A percentile compares a stretch with the other conserved stretches of the same genome.
Conservation (phyloP, 352 stramenopile genomes). For the Globisporangium perplexum region DNA sequence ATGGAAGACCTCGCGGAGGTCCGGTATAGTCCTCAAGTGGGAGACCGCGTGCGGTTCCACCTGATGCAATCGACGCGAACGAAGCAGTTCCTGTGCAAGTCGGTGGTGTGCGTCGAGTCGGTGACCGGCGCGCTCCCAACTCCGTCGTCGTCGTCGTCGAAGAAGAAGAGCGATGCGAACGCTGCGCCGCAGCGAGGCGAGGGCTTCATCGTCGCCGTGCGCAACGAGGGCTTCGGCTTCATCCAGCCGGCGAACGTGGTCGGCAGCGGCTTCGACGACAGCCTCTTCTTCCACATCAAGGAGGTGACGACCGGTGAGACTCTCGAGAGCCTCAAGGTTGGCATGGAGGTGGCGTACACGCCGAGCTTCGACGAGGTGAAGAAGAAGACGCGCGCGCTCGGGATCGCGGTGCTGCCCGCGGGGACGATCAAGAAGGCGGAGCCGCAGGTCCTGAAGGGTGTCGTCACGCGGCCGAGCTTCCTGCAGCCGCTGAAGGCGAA, state of each 20-base stretch:
- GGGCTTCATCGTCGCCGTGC: constrained; percentile 60
- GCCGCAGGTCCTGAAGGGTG: constrained; percentile 25
- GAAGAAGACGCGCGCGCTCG: constrained; percentile 54
- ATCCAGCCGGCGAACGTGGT: constrained; percentile 47
- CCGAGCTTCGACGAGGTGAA: constrained; percentile 64
- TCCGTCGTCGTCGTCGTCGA: constrained; percentile 1
- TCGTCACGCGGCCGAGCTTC: constrained; percentile 62
- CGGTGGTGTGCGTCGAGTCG: constrained; percentile 36
- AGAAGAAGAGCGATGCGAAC: constrained; percentile 18
- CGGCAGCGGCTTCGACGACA: constrained; percentile 30
- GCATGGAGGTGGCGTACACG: constrained; percentile 64
- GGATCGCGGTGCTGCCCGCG: constrained; percentile 39
- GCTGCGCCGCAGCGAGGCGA: constrained; percentile 22
- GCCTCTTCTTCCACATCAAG: constrained; percentile 80
- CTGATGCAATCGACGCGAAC: constrained; percentile 56
- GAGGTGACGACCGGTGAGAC: constrained; percentile 52
- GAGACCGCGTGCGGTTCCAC: constrained; percentile 58
- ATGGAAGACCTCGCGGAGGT: constrained; percentile 57
- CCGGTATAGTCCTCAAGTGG: constrained; percentile 56
- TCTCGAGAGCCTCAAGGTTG: constrained; percentile 53
- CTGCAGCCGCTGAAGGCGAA: constrained; percentile 39
- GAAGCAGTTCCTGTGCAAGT: constrained; percentile 58
- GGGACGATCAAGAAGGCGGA: constrained; percentile 57
- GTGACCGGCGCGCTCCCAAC: not conserved
- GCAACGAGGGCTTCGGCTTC: constrained; percentile 72